A percentile compares a stretch with the other conserved stretches of the same genome.
Conservation (phyloP, 2,329 filamentous ascomycete genomes). For the Daldinia eschscholtzii region DNA sequence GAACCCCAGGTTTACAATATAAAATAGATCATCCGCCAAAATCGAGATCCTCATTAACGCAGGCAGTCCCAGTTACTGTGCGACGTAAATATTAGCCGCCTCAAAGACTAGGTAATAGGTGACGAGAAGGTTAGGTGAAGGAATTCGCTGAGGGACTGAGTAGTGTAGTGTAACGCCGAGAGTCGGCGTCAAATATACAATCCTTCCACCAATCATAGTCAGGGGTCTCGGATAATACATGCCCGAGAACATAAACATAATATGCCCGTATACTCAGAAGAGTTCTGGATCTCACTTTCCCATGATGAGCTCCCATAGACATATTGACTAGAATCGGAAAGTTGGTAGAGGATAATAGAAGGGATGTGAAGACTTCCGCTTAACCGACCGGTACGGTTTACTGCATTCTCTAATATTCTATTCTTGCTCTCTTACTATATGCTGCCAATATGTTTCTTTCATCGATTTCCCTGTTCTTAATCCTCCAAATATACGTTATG, state of each 20-base stretch:
- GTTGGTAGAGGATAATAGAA: background rate
- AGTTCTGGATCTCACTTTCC: background rate
- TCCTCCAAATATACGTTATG: background rate
- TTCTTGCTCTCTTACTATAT: background rate
- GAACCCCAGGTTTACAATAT: constrained; percentile 8
- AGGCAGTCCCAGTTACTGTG: constrained; percentile 11
- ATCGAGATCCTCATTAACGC: constrained; percentile 8
- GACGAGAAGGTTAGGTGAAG: background rate
- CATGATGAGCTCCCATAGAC: background rate
- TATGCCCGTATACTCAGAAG: constrained; percentile 12
- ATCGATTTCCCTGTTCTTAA: background rate
- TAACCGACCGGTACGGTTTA: constrained; percentile 13
- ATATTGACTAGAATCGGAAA: background rate
- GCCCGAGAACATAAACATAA: constrained; percentile 16
- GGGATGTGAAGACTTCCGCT: constrained; percentile 12
- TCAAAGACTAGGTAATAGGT: constrained; percentile 4
- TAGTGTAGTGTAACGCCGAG: constrained; percentile 19
- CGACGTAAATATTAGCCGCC: constrained; percentile 38
- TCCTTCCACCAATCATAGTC: constrained; percentile 17
- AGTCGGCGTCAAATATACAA: constrained; percentile 17
- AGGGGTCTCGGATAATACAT: constrained; percentile 25
- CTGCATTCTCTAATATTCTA: constrained; percentile 1
- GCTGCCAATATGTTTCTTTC: background rate
- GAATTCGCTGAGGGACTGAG: background rate
- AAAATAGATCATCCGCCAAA: constrained; percentile 18